Evolutionary conservation across 2,329 filamentous ascomycete genomes (phyloP).

Genomic region (Claviceps purpurea): DNA sequence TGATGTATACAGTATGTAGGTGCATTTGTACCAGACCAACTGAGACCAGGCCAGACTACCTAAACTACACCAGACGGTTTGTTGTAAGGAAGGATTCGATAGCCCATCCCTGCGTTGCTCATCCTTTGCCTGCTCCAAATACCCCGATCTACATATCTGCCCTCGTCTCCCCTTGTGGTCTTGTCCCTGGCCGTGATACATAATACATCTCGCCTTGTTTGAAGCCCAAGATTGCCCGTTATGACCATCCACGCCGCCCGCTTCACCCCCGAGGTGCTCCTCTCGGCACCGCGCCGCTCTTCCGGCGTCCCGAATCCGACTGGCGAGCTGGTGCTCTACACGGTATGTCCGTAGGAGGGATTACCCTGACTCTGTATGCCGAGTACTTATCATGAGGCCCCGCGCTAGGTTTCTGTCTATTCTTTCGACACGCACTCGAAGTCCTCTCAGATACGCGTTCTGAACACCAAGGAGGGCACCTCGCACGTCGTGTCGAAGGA

Average conservation of each 20-base stretch:
- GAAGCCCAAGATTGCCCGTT: constrained; percentile 1
- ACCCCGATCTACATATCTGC: not conserved
- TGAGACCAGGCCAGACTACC: no score
- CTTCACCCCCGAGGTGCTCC: constrained; percentile 64
- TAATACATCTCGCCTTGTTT: not conserved
- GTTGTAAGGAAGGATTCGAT: no score
- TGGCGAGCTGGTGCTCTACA: constrained; percentile 52
- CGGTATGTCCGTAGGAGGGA: constrained; percentile 25
- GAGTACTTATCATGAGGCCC: not conserved
- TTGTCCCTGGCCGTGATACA: not conserved
- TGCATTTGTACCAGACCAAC: no score
- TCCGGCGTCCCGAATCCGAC: constrained; percentile 54
- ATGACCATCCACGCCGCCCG: constrained; percentile 61
- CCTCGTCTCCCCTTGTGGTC: not conserved
- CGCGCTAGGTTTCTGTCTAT: constrained; percentile 51
- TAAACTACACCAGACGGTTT: no score
- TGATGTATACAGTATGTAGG: no score
- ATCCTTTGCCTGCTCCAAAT: no score
- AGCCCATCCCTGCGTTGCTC: no score
- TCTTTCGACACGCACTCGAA: constrained; percentile 65
- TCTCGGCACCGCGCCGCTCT: constrained; percentile 62
- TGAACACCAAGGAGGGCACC: constrained; percentile 55
- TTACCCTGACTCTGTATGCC: not conserved
- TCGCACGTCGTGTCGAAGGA: constrained; percentile 54
- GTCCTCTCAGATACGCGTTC: constrained; percentile 52